phyloP scores from a whole-genome alignment of 345 rosid genomes.

The Anacardium occidentale region DNA sequence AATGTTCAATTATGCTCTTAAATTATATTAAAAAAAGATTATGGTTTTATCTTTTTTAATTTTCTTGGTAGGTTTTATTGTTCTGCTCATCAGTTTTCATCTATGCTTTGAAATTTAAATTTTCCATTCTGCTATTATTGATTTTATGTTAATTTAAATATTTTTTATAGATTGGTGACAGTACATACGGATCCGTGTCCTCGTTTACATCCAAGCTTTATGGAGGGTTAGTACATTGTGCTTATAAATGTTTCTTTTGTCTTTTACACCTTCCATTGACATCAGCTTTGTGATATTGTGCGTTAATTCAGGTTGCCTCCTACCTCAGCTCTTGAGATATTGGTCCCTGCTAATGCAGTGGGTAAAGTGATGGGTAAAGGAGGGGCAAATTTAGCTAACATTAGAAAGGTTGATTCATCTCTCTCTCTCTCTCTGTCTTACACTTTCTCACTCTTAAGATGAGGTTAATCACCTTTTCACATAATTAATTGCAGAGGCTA shows the following conservation, averaged over 20 bases:
- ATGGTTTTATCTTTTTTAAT: background rate
- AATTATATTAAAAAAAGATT: background rate
- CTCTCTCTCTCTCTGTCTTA: background rate
- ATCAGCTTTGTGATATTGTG: conserved; percentile 17
- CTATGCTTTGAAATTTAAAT: background rate
- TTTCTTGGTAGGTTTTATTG: background rate
- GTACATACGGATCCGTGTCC: conserved; percentile 58
- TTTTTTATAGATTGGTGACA: conserved; percentile 53
- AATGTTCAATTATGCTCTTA: background rate
- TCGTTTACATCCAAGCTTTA: conserved; percentile 70
- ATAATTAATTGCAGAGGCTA: background rate
- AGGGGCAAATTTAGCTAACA: conserved; percentile 83
- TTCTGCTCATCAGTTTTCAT: background rate
- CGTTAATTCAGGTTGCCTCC: conserved; percentile 50
- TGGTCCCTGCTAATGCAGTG: conserved; percentile 82
- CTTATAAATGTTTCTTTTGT: background rate
- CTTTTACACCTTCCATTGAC: background rate
- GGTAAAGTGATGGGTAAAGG: conserved; percentile 93
- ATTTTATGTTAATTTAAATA: background rate
- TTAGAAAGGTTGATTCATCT: conserved; percentile 63
- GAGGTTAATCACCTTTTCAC: too few relatives aligned
- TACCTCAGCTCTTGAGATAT: conserved; percentile 60
- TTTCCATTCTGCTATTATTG: conserved; percentile 4
- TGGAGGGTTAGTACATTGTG: conserved; percentile 61
- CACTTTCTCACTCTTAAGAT: background rate